Evolutionary conservation across 2,329 filamentous ascomycete genomes (phyloP).

Genomic region (Polytolypa hystricis): DNA sequence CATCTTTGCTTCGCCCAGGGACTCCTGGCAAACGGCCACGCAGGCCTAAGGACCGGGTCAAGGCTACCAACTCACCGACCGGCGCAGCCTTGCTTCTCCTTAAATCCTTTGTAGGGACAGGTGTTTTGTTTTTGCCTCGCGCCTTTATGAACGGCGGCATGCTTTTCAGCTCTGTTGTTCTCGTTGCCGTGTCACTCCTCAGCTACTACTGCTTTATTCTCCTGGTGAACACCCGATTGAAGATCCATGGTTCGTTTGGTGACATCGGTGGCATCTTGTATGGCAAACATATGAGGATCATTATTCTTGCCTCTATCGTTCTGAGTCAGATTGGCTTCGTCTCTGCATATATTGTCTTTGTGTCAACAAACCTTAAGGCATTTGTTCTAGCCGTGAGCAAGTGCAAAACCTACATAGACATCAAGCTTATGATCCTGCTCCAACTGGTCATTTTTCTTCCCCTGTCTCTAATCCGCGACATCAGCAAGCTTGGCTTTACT

Average conservation of each 20-base stretch:
- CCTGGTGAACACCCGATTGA: slow-evolving; percentile 73
- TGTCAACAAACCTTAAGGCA: slow-evolving; percentile 86
- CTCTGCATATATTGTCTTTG: slow-evolving; percentile 92
- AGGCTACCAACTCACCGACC: slow-evolving; percentile 65
- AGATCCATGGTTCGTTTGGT: slow-evolving; percentile 87
- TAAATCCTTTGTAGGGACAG: slow-evolving; percentile 96
- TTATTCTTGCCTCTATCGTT: slow-evolving; percentile 87
- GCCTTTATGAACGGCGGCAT: slow-evolving; percentile 95
- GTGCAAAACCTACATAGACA: slow-evolving; percentile 73
- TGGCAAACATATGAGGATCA: slow-evolving; percentile 74
- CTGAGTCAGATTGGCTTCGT: slow-evolving; percentile 93
- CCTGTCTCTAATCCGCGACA: slow-evolving; percentile 86
- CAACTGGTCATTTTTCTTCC: slow-evolving; percentile 94
- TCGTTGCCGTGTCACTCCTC: slow-evolving; percentile 72
- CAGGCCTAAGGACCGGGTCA: slow-evolving; percentile 63
- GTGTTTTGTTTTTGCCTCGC: slow-evolving; percentile 82
- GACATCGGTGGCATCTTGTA: slow-evolving; percentile 91
- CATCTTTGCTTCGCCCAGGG: slow-evolving; percentile 59
- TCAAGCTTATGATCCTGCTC: slow-evolving; percentile 83
- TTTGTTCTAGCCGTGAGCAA: slow-evolving; percentile 86
- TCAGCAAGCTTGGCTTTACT: slow-evolving; percentile 92
- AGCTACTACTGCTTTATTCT: slow-evolving; percentile 98
- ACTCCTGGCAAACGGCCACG: slow-evolving; percentile 61
- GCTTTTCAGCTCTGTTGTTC: slow-evolving; percentile 85
- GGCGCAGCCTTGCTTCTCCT: slow-evolving; percentile 76